Base-by-base conservation (phyloP, 768 basidiomycete genomes). In the Gautieria morchelliformis region DNA sequence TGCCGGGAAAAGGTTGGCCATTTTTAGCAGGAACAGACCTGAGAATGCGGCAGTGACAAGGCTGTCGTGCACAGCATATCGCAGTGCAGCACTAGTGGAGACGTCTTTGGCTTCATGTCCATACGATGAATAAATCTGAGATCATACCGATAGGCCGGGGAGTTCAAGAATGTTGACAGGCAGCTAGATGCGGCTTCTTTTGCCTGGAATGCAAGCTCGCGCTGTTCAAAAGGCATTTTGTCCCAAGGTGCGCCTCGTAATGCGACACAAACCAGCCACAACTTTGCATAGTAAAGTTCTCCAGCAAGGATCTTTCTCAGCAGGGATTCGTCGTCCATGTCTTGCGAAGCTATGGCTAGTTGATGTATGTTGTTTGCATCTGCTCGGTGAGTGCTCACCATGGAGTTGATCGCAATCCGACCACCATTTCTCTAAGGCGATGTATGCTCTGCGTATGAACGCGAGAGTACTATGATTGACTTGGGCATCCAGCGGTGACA, bases 241-340 rank as follows among this genome's bases (percentile, higher is more conserved):
- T 96, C 93, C 93, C 93, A 97, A 5, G 89, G 83, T 24, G 87
- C 89, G 17, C 93, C 93, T 59, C 93, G 82, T 47, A 97, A 74
- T 12, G 92, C 92, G 22, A 95, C 86, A 66, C 93, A 96, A 20
- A 93, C 87, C 33, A 95, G 80, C 93, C 93, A 96, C 5, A 97
- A 76, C 68, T 95, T 94, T 30, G 93, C 89, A 66, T 95, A 93
- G 66, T 93, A 85, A 52, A 95, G 74, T 67, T 96, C 93, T 5
- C 87, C 88, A 2, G 84, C 84, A 20, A 96, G 82, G 49, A 97
- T 83, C 71, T 91, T 93, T 50, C 92, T 82, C 35, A 93, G 77
- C 12, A 96, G 75, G 9, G 87, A 82, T 41, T 92, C 86, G 64
- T 92, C 89, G 59, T 91, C 89, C 82, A 90, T 87, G 1, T 81